Base-by-base conservation (phyloP, 2,329 filamentous ascomycete species). In the Ophiocordyceps robertsii region DNA sequence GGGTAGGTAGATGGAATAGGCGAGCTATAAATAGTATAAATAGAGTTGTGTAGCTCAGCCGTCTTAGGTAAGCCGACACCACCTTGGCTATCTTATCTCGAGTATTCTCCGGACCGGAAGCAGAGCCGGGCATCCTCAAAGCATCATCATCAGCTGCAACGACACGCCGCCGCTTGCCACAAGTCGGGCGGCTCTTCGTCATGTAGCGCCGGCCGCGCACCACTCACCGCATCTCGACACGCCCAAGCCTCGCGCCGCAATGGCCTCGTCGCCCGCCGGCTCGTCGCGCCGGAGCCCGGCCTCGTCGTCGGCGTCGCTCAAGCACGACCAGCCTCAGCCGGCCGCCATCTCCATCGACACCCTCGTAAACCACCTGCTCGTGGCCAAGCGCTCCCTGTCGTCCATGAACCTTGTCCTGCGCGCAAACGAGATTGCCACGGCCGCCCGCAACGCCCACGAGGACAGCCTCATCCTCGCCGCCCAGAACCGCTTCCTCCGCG, bases 311-410 rank as follows among this genome's bases (percentile, higher is more conserved):
- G 53, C 51, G 37, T 64, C 61, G 9, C 56, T 61, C 29, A 53
- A 56, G 39, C 57, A 53, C 44, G 49, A n/a, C 53, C 42, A 44
- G 40, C 24, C 40, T 11, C 36, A 24, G 43, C 41, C 36, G 44
- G 47, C 40, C 7, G 37, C 43, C 38, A 56, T 63, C 40, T 52
- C 62, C 30, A 75, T 94, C 55, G 86, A 94, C 52, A 79, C 77
- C 21, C 77, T 96, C 37, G 84, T 95, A 43, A 75, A 79, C 42
- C 80, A 94, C 63, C 81, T 95, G 31, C 77, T 95, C 35, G 81
- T 83, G 29, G 84, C 90, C 9, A 95, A 95, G 59, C 79, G 86
- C 37, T 89, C 89, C 1, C 73, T 96, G 5, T 84, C 84, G 14
- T 87, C 87, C 11, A 88, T 93, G 59, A 77, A 72, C 36, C 80